Percentiles rank a stretch among this genome's conserved stretches.
Evolutionary conservation across 176 grass and related monocot genomes (phyloP).

Genomic region (Ensete glaucum): DNA sequence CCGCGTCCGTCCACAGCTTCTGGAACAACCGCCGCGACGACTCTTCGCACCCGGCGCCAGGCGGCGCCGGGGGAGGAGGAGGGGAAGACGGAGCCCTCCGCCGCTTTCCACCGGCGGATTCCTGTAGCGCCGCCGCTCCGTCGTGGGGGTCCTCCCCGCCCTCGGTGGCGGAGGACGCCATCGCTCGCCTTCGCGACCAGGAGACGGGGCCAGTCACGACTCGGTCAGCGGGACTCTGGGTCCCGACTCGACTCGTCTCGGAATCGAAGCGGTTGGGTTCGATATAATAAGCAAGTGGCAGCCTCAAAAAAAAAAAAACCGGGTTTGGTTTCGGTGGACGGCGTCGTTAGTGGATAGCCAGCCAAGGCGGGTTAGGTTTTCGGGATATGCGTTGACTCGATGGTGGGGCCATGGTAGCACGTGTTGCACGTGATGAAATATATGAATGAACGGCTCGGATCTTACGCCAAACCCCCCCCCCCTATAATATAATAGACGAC

Average conservation of each 20-base stretch:
- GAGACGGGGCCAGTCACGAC: not conserved
- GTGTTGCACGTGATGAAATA: too few species aligned
- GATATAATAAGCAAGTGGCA: not conserved
- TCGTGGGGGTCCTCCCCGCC: not conserved
- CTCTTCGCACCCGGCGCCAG: not conserved
- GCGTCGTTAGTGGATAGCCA: not conserved
- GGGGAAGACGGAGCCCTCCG: not conserved
- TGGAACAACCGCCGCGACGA: not conserved
- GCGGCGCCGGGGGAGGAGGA: not conserved
- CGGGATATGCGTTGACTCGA: not conserved
- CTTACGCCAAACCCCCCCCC: too few species aligned
- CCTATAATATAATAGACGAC: too few species aligned
- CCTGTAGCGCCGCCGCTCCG: too few species aligned
- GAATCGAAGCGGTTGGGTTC: not conserved
- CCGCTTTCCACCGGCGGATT: not conserved
- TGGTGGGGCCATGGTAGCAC: too few species aligned
- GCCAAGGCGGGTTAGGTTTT: not conserved
- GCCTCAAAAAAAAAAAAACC: not conserved
- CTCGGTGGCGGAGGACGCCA: slow-evolving; percentile 4
- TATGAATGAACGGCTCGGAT: too few species aligned
- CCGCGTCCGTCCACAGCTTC: slow-evolving; percentile 27
- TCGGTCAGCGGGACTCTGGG: too few species aligned
- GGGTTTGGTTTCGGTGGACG: not conserved
- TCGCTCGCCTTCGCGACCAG: not conserved
- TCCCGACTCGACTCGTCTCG: slow-evolving; percentile 2